Conservation (phyloP, 352 stramenopile species). For the Thraustochytrium striatum region DNA sequence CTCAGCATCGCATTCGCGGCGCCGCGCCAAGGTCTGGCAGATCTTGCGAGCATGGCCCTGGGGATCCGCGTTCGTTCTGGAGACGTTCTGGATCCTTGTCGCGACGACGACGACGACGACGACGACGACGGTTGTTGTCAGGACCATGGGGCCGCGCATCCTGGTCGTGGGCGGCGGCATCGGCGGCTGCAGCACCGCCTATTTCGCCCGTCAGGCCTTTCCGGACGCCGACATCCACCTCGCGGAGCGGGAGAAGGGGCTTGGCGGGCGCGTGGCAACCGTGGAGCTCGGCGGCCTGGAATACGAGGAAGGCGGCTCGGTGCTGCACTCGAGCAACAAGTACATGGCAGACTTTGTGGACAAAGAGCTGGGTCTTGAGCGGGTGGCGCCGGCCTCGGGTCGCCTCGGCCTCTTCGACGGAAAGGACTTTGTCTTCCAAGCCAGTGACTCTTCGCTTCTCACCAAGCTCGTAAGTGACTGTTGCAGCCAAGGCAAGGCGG, state of each 20-base stretch:
- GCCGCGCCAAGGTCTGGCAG: too few species aligned
- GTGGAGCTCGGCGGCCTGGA: constrained; percentile 31
- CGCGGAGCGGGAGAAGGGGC: constrained; percentile 43
- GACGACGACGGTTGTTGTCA: too few species aligned
- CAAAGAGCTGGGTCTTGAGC: constrained; percentile 21
- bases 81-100: too few species aligned
- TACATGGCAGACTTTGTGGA: constrained; percentile 52
- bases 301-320: constrained; percentile 52
- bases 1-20: too few species aligned
- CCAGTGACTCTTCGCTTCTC: constrained; percentile 12
- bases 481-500: too few species aligned
- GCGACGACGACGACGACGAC: too few species aligned
- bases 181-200: constrained; percentile 39
- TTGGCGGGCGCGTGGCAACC: constrained; percentile 47
- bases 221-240: constrained; percentile 31
- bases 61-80: too few species aligned
- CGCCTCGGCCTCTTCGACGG: constrained; percentile 52
- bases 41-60: too few species aligned
- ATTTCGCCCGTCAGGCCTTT: constrained; percentile 21
- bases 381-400: not conserved
- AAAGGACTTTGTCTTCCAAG: constrained; percentile 50
- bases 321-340: constrained; percentile 50
- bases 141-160: not conserved
- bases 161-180: constrained; percentile 50
- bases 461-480: too few species aligned